Evolutionary conservation across 148 eudicot species (phyloP).

Genomic region (Cornus kousa): DNA sequence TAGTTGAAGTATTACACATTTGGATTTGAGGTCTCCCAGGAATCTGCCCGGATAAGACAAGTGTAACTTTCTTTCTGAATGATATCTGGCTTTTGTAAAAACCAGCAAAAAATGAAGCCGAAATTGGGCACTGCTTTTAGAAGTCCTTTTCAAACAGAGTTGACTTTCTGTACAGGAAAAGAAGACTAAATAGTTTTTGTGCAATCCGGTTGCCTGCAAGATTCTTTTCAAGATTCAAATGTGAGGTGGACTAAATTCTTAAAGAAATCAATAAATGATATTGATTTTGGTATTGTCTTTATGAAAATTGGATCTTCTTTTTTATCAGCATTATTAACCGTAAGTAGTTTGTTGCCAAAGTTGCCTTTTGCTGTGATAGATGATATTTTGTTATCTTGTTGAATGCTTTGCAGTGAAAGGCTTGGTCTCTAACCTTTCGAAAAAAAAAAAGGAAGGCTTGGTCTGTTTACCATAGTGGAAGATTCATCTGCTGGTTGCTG

Average conservation of each 20-base stretch:
- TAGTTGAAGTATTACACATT: not conserved
- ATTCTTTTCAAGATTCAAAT: not conserved
- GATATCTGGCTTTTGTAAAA: not conserved
- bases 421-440: constrained; percentile 13
- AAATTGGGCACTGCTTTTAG: not conserved
- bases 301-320: not conserved
- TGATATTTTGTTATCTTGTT: not conserved
- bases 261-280: not conserved
- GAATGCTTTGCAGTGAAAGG: constrained; percentile 24
- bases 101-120: not conserved
- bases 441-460: constrained; percentile 10
- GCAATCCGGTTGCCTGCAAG: not conserved
- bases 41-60: not conserved
- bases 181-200: not conserved
- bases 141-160: not conserved
- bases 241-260: not conserved
- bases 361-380: not conserved
- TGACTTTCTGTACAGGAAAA: not conserved
- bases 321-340: not conserved
- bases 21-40: not conserved
- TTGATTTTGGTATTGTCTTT: not conserved
- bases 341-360: not conserved
- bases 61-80: not conserved
- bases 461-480: constrained; percentile 26
- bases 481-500: constrained; percentile 24